Base-by-base conservation (phyloP, 75 land plant species). In the Selaginella moellendorffii region DNA sequence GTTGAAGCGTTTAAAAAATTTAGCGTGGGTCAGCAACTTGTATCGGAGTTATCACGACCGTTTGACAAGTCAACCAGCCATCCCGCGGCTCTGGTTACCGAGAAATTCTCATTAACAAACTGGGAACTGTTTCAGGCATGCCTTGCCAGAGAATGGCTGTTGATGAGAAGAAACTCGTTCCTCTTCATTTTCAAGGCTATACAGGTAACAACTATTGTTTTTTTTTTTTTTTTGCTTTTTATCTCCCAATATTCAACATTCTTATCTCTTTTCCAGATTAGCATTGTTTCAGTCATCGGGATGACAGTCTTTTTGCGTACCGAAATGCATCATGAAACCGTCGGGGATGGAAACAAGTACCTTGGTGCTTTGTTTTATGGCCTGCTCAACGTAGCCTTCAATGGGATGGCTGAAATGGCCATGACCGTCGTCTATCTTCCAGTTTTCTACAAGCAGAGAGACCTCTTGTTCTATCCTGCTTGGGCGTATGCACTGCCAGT, bases 151-250 rank as follows among this genome's bases (percentile, higher is more conserved):
- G 95, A 88, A 56, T 28, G 64, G 29, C 81, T 86, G 26, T 76
- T 88, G 10, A 76, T 83, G 78, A 88, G 81, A 61, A 42, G 90
- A n/a, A 86, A 85, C 30, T 74, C 82, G 2, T 83, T 83, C 65
- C 63, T 83, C 17, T 81, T 85, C 67, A 63, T 81, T 30, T 88
- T 85, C 76, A 88, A 80, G 65, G 65, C 74, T 26, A 36, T 30
- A 5, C 92, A 87, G 88, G 91, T 87, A 71, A 64, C n/a, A n/a
- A n/a, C n/a, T n/a, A n/a, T n/a, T n/a, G n/a, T n/a, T n/a, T n/a
- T n/a, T n/a, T n/a, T n/a, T n/a, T n/a, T n/a, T n/a, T n/a, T n/a
- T n/a, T n/a, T n/a, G n/a, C n/a, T n/a, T n/a, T n/a, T n/a, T n/a
- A n/a, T n/a, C n/a, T n/a, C n/a, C n/a, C n/a, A n/a, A n/a, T n/a